Evolutionary conservation across 768 basidiomycete species (phyloP).

Genomic region (Scleroderma bovista): DNA sequence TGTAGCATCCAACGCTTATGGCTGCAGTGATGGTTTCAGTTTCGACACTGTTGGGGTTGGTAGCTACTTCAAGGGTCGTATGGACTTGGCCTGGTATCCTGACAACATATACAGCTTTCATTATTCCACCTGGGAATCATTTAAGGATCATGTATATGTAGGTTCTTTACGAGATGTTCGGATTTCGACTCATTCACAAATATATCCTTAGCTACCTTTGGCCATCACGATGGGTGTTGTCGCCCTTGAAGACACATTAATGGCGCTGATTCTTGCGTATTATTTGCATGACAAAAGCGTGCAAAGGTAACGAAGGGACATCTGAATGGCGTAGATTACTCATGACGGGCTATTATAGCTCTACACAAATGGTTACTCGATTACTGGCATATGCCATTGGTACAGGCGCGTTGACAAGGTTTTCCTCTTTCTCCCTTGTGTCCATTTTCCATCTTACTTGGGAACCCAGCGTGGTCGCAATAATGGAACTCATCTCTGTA

Average conservation of each 20-base stretch:
- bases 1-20: background rate
- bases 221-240: background rate
- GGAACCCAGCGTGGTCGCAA: background rate
- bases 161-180: background rate
- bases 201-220: background rate
- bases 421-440: background rate
- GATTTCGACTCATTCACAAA: background rate
- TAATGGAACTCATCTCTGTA: background rate
- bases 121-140: background rate
- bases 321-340: background rate
- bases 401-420: constrained; percentile 10
- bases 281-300: background rate
- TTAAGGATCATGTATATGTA: constrained; percentile 1
- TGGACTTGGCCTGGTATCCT: background rate
- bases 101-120: background rate
- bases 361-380: constrained; percentile 3
- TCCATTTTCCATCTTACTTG: background rate
- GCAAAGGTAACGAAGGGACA: background rate
- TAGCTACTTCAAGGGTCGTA: background rate
- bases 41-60: background rate
- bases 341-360: background rate
- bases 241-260: background rate
- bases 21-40: background rate
- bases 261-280: background rate
- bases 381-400: constrained; percentile 6